These are phyloP conservation scores for Aristolochia californica DNA, from an alignment of 164 flowering plant genomes.

Conservation along the genomic window DNA sequence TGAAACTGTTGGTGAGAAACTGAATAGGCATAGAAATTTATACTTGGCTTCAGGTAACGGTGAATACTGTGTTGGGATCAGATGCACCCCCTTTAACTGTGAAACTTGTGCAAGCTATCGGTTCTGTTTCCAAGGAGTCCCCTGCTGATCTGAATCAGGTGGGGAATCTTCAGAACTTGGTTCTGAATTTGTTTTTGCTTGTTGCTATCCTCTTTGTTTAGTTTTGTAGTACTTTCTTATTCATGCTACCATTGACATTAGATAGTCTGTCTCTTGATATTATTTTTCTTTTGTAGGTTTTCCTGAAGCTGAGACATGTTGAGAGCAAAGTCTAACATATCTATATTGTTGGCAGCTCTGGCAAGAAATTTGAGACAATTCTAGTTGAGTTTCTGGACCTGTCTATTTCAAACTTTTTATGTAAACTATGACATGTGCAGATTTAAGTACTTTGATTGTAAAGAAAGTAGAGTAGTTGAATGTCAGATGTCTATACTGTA, in stretches of 20 bases:
- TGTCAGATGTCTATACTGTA: no score
- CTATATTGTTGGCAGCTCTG: constrained; percentile 59
- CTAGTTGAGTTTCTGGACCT: constrained; percentile 43
- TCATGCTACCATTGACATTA: constrained; percentile 8
- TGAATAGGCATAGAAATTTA: no score
- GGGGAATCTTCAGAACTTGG: neutral
- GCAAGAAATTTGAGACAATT: constrained; percentile 51
- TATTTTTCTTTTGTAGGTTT: no score
- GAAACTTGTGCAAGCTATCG: constrained; percentile 39
- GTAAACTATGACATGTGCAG: neutral
- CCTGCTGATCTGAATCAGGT: constrained; percentile 49
- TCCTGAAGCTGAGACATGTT: constrained; percentile 56
- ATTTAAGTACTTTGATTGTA: no score
- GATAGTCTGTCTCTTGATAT: no score
- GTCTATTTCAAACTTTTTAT: neutral
- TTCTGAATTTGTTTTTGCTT: no score
- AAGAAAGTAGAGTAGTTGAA: no score
- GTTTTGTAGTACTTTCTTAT: constrained; percentile 1
- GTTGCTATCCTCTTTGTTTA: neutral
- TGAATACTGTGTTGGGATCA: constrained; percentile 61
- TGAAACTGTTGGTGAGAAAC: no score
- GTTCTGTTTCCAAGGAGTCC: constrained; percentile 30
- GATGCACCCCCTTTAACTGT: constrained; percentile 45
- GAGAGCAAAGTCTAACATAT: constrained; percentile 80
- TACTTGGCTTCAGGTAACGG: constrained; percentile 32